phyloP scores from a whole-genome alignment of 129 eudicot species.

The Solidago caesia region DNA sequence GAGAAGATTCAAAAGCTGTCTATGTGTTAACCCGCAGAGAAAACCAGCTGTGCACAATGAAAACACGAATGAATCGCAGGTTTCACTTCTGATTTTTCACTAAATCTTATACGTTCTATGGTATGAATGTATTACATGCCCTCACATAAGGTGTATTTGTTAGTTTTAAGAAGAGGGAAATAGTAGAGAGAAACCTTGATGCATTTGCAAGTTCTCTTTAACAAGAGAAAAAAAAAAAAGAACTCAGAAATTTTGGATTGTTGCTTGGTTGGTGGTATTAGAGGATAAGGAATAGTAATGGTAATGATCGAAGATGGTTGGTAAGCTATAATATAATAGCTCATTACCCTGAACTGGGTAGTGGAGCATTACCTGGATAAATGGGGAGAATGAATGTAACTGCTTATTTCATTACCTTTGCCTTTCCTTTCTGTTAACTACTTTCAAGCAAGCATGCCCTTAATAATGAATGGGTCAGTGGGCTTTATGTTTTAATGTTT shows the following conservation, averaged over 20 bases:
- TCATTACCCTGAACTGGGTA: too few species aligned
- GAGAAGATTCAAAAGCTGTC: conserved; percentile 84
- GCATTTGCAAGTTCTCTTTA: background rate
- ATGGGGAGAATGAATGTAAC: too few species aligned
- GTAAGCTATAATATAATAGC: too few species aligned
- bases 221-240: conserved; percentile 3
- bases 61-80: conserved; percentile 95
- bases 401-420: too few species aligned
- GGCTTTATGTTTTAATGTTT: background rate
- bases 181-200: background rate
- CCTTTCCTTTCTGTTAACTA: too few species aligned
- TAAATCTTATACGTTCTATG: background rate
- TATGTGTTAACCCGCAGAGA: conserved; percentile 90
- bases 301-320: too few species aligned
- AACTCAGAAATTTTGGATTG: conserved; percentile 12
- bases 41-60: conserved; percentile 97
- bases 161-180: background rate
- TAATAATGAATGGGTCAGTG: too few species aligned
- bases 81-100: conserved; percentile 19
- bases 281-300: too few species aligned
- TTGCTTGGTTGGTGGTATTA: too few species aligned
- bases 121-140: background rate
- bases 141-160: background rate
- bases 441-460: too few species aligned
- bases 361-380: too few species aligned